Conservation (phyloP, 768 basidiomycete species). For the Amanita muscaria region DNA sequence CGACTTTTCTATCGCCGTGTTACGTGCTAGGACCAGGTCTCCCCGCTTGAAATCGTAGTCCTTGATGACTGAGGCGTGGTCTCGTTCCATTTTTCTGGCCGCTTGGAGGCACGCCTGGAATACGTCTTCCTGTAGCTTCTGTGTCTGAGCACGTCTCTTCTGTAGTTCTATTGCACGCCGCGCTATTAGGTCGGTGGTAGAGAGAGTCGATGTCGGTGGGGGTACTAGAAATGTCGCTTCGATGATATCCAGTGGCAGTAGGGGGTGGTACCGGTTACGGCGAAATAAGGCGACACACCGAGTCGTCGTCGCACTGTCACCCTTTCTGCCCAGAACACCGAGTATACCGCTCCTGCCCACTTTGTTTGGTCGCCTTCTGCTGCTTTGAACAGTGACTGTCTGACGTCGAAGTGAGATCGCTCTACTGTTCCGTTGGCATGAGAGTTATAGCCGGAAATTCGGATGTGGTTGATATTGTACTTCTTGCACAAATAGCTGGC, state of each 20-base stretch:
- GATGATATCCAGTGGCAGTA: slow-evolving; percentile 23
- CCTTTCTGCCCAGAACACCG: slow-evolving; percentile 29
- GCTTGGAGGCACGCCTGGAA: slow-evolving; percentile 10
- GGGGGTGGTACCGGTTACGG: slow-evolving; percentile 23
- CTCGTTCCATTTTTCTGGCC: slow-evolving; percentile 12
- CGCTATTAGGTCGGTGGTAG: slow-evolving; percentile 18
- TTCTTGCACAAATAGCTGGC: slow-evolving; percentile 20
- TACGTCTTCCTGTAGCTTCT: slow-evolving; percentile 4
- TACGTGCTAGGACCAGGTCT: slow-evolving; percentile 25
- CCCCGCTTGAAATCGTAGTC: slow-evolving; percentile 22
- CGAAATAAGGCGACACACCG: slow-evolving; percentile 27
- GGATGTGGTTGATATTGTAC: slow-evolving; percentile 24
- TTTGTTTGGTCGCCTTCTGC: slow-evolving; percentile 19
- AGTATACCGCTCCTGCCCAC: slow-evolving; percentile 21
- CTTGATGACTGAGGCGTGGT: slow-evolving; percentile 15
- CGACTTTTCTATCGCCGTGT: slow-evolving; percentile 22
- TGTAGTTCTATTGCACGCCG: slow-evolving; percentile 16
- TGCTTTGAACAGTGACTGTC: slow-evolving; percentile 27
- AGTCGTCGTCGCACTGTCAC: slow-evolving; percentile 20
- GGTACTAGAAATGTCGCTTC: slow-evolving; percentile 24
- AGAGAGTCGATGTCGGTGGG: slow-evolving; percentile 12
- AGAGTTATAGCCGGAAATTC: slow-evolving; percentile 23
- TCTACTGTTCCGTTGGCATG: slow-evolving; percentile 16
- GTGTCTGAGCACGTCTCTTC: slow-evolving; percentile 12
- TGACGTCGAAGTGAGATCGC: slow-evolving; percentile 19